These are phyloP conservation scores for Diversispora epigaea DNA, from an alignment of 192 early-diverging fungal genomes.

Conservation along the genomic window DNA sequence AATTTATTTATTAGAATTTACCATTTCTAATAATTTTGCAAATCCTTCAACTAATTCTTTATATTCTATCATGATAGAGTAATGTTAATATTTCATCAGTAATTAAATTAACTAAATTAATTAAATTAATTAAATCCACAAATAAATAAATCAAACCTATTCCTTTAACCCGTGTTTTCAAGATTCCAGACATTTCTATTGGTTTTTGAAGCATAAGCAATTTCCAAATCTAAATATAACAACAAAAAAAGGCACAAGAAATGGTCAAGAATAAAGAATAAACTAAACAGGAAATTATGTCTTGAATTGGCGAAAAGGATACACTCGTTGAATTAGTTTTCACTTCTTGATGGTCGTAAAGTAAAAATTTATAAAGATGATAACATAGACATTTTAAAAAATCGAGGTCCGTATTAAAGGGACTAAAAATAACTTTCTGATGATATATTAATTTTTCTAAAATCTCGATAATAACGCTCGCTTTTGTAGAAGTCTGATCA, in stretches of 20 bases:
- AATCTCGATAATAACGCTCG: slow-evolving; percentile 35
- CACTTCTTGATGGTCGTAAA: slow-evolving; percentile 42
- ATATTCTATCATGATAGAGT: slow-evolving; percentile 33
- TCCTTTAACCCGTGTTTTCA: slow-evolving; percentile 43
- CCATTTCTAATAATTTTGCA: slow-evolving; percentile 55
- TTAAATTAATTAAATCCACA: no score
- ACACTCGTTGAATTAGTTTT: slow-evolving; percentile 47
- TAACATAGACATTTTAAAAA: slow-evolving; percentile 62
- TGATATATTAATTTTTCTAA: slow-evolving; percentile 60
- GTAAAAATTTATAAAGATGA: slow-evolving; percentile 58
- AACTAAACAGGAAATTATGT: no score
- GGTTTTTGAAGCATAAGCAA: slow-evolving; percentile 60
- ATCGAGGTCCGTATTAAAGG: slow-evolving; percentile 58
- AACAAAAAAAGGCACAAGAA: no score
- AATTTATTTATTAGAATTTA: slow-evolving; percentile 4
- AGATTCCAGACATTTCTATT: slow-evolving; percentile 40
- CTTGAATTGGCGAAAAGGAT: slow-evolving; percentile 12
- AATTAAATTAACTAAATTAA: not conserved
- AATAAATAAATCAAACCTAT: slow-evolving; percentile 24
- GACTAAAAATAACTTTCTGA: slow-evolving; percentile 61
- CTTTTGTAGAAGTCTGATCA: slow-evolving; percentile 42
- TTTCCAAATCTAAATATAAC: slow-evolving; percentile 53
- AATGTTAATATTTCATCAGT: not conserved
- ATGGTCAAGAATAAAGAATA: no score
- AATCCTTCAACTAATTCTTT: slow-evolving; percentile 59